Base-by-base conservation (phyloP, 1,139 yeast species). In the Candida sp. region DNA sequence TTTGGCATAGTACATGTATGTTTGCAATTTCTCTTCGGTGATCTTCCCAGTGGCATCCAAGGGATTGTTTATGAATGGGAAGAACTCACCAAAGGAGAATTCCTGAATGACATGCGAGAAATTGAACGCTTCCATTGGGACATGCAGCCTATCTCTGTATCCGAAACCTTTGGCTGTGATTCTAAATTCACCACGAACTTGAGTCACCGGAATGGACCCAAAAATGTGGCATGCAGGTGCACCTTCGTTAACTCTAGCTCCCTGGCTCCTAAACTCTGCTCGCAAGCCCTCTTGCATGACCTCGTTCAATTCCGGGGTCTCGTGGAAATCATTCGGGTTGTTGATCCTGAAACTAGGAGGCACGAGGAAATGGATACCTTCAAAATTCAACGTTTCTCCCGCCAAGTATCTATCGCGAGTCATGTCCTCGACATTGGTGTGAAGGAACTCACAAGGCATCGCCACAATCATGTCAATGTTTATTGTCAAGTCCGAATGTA, bases 31-130 rank as follows among this genome's bases (percentile, higher is more conserved):
- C 3, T 77, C 77, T 2, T 67, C 65, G 1, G 91, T 81, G 27
- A 72, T 65, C 60, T 84, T 83, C 1, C 84, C 89, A 0, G 92
- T 84, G 51, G 78, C 80, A 65, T 94, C 99, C 58, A 96, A 77
- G 5, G 98, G 96, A 63, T 94, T 94, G 58, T 88, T 80, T 55
- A 93, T 79, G 60, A 83, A 88, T 2, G 99, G 98, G 63, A 84
- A 92, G 68, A 88, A 92, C 34, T 85, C 90, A 23, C 99, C 99
- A 69, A 86, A 94, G 7, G 98, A 92, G 57, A 92, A 83, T 67
- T 94, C 98, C 55, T 84, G 85, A 53, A 94, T 87, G 5, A 84
- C 84, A 68, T 94, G 99, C 1, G 97, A 81, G 63, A 93, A 89
- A 65, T 94, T 90, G 51, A 90, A 68, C 22, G 78, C 70, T 35